These are phyloP conservation scores for Pythium grandisporangium DNA, from an alignment of 352 stramenopile genomes.

Conservation along the genomic window DNA sequence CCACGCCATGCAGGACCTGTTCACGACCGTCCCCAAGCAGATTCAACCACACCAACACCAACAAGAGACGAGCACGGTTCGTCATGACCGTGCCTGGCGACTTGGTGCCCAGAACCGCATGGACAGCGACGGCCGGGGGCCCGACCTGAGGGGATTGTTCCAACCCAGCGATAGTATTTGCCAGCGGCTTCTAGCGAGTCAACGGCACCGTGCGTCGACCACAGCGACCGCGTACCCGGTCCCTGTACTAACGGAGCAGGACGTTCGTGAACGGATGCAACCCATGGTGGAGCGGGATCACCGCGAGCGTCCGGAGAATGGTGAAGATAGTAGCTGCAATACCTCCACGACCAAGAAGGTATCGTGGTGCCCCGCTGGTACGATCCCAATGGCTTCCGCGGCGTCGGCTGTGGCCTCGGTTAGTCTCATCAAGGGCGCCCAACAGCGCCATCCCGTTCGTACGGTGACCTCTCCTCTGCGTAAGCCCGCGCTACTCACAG, in stretches of 20 bases:
- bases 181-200: constrained; percentile 11
- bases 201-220: constrained; percentile 2
- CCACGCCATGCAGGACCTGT: constrained; percentile 29
- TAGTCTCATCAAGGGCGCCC: neutral
- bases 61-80: constrained; percentile 6
- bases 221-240: constrained; percentile 8
- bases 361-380: constrained; percentile 39
- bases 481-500: constrained; percentile 9
- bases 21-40: constrained; percentile 35
- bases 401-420: too few species aligned
- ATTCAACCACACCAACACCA: constrained; percentile 9
- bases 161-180: constrained; percentile 30
- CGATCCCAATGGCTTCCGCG: too few species aligned
- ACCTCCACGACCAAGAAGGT: too few species aligned
- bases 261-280: too few species aligned
- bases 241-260: neutral
- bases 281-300: too few species aligned
- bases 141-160: constrained; percentile 27
- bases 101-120: constrained; percentile 38
- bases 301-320: too few species aligned
- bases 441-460: constrained; percentile 23
- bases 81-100: constrained; percentile 22
- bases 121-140: constrained; percentile 14
- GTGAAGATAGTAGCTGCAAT: too few species aligned
- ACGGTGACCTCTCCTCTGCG: constrained; percentile 7